phyloP scores from a whole-genome alignment of 2,329 filamentous ascomycete species.

The Cryphonectria nitschkei region DNA sequence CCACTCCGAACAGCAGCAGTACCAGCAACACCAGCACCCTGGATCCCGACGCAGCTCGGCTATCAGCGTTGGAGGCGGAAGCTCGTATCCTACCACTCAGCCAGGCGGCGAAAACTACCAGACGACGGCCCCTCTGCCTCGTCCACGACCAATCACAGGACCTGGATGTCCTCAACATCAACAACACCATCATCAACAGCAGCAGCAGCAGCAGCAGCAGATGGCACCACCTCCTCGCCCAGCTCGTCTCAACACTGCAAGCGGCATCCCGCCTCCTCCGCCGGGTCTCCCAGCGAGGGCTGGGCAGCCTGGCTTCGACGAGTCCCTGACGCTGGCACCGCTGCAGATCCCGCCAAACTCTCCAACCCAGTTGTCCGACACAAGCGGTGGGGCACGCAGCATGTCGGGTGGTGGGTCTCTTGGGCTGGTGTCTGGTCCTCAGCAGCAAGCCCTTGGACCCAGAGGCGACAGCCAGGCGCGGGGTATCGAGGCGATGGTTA shows the following conservation, averaged over 20 bases:
- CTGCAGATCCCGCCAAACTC: slow-evolving; percentile 48
- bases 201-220: slow-evolving; percentile 17
- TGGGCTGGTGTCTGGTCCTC: slow-evolving; percentile 24
- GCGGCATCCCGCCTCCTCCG: slow-evolving; percentile 37
- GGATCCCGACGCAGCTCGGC: slow-evolving; percentile 21
- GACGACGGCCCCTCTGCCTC: slow-evolving; percentile 20
- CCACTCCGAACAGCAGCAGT: slow-evolving; percentile 19
- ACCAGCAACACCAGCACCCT: slow-evolving; percentile 21
- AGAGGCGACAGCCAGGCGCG: slow-evolving; percentile 41
- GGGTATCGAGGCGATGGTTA: slow-evolving; percentile 70
- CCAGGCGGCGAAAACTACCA: slow-evolving; percentile 33
- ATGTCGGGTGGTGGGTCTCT: slow-evolving; percentile 18
- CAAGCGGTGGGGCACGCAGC: slow-evolving; percentile 33
- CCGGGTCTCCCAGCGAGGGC: slow-evolving; percentile 32
- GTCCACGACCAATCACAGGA: slow-evolving; percentile 20
- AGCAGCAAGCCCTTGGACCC: slow-evolving; percentile 11
- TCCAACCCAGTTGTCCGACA: slow-evolving; percentile 33
- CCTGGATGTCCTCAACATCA: slow-evolving; percentile 9
- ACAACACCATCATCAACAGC: background rate
- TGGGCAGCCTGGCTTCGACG: slow-evolving; percentile 53
- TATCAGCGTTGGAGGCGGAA: slow-evolving; percentile 19
- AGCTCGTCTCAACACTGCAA: slow-evolving; percentile 39
- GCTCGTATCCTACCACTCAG: background rate
- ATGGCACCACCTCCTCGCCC: slow-evolving; percentile 62
- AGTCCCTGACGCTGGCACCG: slow-evolving; percentile 58